Evolutionary conservation across 768 basidiomycete species (phyloP), one percentile per base, ranked within the genome.

Genomic region (Mycena alexandri): DNA sequence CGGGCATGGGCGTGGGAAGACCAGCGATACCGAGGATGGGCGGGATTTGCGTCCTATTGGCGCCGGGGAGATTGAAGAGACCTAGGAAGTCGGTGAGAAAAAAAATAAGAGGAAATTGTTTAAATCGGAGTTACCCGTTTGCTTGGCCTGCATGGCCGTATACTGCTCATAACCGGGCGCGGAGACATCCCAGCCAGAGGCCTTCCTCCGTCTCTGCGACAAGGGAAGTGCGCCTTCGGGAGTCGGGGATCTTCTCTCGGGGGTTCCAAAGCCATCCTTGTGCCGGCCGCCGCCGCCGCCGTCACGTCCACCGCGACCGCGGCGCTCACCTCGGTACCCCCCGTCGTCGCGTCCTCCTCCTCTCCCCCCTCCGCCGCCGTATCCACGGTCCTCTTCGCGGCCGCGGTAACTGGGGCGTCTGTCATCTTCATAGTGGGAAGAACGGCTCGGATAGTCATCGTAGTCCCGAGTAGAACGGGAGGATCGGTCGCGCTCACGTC

Each of bases 101-200:
- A 46, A 56, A 63, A 29, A 29, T 6, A n/a, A 6, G 29, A 29
- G 3, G 29, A 29, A 29, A 29, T 29, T 29, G 29, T 3, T 29
- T 29, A 6, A 29, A 29, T 29, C 29, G 29, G 72, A 84, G 56
- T 71, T 52, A 95, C 97, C 98, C 47, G 96, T 98, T 81, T 95
- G 93, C 79, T 99, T 99, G n/a, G 98, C 98, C 77, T 98, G 96
- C 84, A 95, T 86, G 17, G 97, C 95, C 6, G 91, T 92, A 73
- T 98, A 94, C 72, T 93, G 93, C 75, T 99, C 97, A 71, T 98
- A 99, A 5, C 96, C 96, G 4, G 94, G 93, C 19, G 96, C 94
- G 78, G 95, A 93, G 22, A 98, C 92, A 79, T 99, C 95, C 98
- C 98, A 99, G 0, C 94, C 93, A 50, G 94, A 95, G 7, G 94